phyloP scores from a whole-genome alignment of 2,329 filamentous ascomycete genomes.

The Trichoderma lentiforme region DNA sequence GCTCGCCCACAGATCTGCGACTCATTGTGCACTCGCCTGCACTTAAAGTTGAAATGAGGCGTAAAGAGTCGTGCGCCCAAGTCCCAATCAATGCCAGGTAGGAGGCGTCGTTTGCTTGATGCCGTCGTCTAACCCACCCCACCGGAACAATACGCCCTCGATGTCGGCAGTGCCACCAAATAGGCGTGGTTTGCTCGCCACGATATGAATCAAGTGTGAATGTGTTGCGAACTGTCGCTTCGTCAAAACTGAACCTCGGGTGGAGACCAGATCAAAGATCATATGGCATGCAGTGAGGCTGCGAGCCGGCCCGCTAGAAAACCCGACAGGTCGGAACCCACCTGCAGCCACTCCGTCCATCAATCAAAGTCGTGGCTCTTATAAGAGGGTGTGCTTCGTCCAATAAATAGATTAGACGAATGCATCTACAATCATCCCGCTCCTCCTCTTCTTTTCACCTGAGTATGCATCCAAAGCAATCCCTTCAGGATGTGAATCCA shows the following conservation, averaged over 20 bases:
- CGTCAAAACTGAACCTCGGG: background rate
- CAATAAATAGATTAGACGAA: background rate
- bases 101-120: background rate
- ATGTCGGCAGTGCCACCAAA: background rate
- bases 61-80: background rate
- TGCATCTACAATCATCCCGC: background rate
- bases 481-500: background rate
- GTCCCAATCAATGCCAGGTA: background rate
- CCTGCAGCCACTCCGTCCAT: background rate
- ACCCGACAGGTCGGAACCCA: slow-evolving; percentile 20
- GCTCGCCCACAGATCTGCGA: slow-evolving; percentile 41
- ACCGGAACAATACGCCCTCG: background rate
- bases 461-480: background rate
- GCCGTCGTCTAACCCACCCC: slow-evolving; percentile 5
- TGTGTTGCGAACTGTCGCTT: background rate
- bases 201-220: background rate
- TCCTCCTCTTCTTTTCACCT: background rate
- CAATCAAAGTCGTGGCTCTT: background rate
- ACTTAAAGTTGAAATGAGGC: background rate
- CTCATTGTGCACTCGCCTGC: slow-evolving; percentile 35
- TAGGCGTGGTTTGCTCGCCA: background rate
- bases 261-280: slow-evolving; percentile 1
- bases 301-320: slow-evolving; percentile 27
- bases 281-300: slow-evolving; percentile 18
- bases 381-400: background rate